A percentile compares a stretch with the other conserved stretches of the same genome.
Conservation (phyloP, 495 filamentous ascomycete species). For the Daldinia childiae region DNA sequence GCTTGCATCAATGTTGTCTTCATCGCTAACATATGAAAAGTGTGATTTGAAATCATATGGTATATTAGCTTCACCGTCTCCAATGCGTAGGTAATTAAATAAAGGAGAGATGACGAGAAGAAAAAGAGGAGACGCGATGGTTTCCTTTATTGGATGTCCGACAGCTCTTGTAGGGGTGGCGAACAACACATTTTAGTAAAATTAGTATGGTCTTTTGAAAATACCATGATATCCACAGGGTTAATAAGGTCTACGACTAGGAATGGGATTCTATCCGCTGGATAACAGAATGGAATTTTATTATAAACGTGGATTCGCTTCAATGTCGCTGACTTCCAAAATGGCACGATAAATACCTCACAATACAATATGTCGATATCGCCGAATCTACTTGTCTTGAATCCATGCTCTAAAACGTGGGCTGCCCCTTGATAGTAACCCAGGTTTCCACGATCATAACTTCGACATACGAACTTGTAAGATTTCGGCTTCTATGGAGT, state of each 20-base stretch:
- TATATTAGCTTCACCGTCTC: not conserved
- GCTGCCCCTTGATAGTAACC: conserved; percentile 14
- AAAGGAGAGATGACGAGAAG: not conserved
- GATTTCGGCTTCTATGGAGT: conserved; percentile 4
- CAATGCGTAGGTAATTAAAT: not conserved
- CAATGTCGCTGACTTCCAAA: not conserved
- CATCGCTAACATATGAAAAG: not conserved
- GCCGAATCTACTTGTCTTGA: not conserved
- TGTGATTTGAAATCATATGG: conserved; percentile 1
- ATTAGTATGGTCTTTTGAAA: not conserved
- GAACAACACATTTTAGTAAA: not conserved
- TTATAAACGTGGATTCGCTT: not conserved
- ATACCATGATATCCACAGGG: not conserved
- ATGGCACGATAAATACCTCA: not conserved
- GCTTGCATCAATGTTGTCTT: not conserved
- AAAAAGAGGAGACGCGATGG: not conserved
- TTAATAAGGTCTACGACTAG: not conserved
- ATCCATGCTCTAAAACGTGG: conserved; percentile 30
- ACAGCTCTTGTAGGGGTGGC: not conserved
- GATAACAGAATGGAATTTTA: not conserved
- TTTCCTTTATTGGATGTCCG: not conserved
- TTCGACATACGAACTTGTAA: conserved; percentile 15
- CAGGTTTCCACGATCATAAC: conserved; percentile 8
- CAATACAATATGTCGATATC: not conserved
- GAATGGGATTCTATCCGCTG: not conserved